Percentiles rank a stretch among this genome's conserved stretches.
Evolutionary conservation across 2,329 filamentous ascomycete species (phyloP).

Genomic region (Fusarium neocosmosporiellum): DNA sequence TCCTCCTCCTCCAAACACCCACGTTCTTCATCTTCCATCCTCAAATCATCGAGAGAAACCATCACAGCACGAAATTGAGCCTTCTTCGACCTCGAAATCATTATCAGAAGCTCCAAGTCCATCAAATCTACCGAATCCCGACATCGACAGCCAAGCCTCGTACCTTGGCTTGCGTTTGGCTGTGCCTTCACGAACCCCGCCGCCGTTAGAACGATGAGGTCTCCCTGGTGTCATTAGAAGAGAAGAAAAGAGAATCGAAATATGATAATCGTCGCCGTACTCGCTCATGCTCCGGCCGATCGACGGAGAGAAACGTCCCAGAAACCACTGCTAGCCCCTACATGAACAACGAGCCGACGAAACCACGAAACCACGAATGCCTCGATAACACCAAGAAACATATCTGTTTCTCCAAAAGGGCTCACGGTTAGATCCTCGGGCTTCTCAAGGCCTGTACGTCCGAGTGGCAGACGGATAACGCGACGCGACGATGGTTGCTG

Average conservation of each 20-base stretch:
- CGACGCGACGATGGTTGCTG: not conserved
- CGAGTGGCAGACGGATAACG: not conserved
- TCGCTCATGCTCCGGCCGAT: not conserved
- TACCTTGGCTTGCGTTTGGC: too few relatives aligned
- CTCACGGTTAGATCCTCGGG: not conserved
- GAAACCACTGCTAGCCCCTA: not conserved
- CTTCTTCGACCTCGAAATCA: not conserved
- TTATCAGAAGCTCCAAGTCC: not conserved
- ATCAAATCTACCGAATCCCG: not conserved
- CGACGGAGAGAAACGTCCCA: not conserved
- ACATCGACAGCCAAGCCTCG: too few relatives aligned
- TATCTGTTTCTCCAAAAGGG: not conserved
- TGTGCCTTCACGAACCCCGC: not conserved
- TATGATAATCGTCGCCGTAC: too few relatives aligned
- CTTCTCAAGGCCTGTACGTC: too few relatives aligned
- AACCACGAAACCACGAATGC: not conserved
- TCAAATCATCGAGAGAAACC: not conserved
- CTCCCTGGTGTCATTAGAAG: accelerated
- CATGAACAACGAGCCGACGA: not conserved
- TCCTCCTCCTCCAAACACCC: not conserved
- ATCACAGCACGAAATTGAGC: not conserved
- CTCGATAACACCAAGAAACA: not conserved
- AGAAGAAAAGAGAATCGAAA: too few relatives aligned
- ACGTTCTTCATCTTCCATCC: not conserved
- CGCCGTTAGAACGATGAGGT: too few relatives aligned